A percentile compares a stretch with the other conserved stretches of the same genome.
These are phyloP conservation scores for Setaria viridis DNA, from an alignment of 202 grass and related monocot species.

Conservation along the genomic window DNA sequence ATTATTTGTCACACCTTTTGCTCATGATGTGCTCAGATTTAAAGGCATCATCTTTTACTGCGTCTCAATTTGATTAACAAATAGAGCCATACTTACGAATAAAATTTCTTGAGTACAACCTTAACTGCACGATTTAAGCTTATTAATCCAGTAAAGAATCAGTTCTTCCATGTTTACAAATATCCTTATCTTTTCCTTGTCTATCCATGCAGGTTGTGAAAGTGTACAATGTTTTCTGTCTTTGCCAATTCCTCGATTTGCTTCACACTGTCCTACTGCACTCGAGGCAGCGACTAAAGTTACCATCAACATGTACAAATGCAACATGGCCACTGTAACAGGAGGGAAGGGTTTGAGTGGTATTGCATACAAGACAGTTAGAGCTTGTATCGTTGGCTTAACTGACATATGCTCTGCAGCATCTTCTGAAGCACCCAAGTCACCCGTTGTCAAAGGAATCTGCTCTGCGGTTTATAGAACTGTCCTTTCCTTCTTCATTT, in stretches of 20 bases:
- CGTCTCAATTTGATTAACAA: constrained; percentile 4
- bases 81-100: constrained; percentile 2
- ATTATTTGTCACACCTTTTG: constrained; percentile 10
- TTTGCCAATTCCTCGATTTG: constrained; percentile 85
- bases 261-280: constrained; percentile 86
- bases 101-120: constrained; percentile 2
- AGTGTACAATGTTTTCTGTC: constrained; percentile 81
- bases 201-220: constrained; percentile 63
- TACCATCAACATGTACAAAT: constrained; percentile 89
- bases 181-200: constrained; percentile 38
- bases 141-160: constrained; percentile 27
- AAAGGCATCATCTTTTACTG: constrained; percentile 8
- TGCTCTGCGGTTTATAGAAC: constrained; percentile 73
- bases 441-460: constrained; percentile 81
- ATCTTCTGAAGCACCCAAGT: constrained; percentile 78
- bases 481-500: constrained; percentile 86
- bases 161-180: constrained; percentile 33
- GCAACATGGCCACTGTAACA: constrained; percentile 71
- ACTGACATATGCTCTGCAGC: constrained; percentile 82
- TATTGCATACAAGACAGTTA: constrained; percentile 72
- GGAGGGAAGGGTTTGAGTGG: constrained; percentile 58
- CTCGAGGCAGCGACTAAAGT: constrained; percentile 86
- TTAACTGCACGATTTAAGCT: constrained; percentile 13
- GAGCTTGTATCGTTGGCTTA: constrained; percentile 79
- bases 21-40: background rate